Percentiles rank a stretch among this genome's conserved stretches.
Evolutionary conservation across 441 rosid genomes (phyloP).

Genomic region (Adansonia gregorii): DNA sequence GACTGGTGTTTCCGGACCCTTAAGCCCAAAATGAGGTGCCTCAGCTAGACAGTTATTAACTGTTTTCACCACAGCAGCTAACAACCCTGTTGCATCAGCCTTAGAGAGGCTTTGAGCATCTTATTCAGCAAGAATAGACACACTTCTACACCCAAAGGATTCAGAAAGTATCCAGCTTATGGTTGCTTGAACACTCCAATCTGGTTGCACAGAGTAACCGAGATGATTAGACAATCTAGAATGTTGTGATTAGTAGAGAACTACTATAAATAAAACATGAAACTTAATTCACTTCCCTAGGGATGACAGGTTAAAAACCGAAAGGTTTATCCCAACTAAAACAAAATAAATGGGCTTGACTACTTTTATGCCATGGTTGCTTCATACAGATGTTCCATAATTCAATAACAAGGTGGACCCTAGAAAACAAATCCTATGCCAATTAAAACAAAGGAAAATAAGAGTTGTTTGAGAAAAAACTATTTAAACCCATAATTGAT

Average conservation of each 20-base stretch:
- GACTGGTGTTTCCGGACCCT: conserved; percentile 42
- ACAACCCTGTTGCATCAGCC: conserved; percentile 40
- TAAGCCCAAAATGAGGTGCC: conserved; percentile 60
- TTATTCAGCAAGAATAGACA: conserved; percentile 67
- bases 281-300: not conserved
- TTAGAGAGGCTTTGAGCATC: conserved; percentile 53
- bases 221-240: conserved; percentile 23
- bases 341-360: not conserved
- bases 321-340: not conserved
- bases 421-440: too few relatives aligned
- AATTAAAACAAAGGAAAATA: too few relatives aligned
- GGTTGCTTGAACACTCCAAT: conserved; percentile 76
- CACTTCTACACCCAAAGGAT: conserved; percentile 48
- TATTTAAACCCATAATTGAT: too few relatives aligned
- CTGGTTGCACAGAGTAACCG: conserved; percentile 37
- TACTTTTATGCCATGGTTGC: not conserved
- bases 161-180: conserved; percentile 66
- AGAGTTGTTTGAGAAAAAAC: too few relatives aligned
- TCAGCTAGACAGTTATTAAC: conserved; percentile 59
- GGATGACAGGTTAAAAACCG: not conserved
- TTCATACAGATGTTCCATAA: not conserved
- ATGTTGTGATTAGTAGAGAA: not conserved
- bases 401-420: not conserved
- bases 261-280: not conserved
- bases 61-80: conserved; percentile 51